Percentiles rank a stretch among this genome's conserved stretches.
phyloP scores from a whole-genome alignment of 495 filamentous ascomycete species.

The Hypoxylon perforatum region DNA sequence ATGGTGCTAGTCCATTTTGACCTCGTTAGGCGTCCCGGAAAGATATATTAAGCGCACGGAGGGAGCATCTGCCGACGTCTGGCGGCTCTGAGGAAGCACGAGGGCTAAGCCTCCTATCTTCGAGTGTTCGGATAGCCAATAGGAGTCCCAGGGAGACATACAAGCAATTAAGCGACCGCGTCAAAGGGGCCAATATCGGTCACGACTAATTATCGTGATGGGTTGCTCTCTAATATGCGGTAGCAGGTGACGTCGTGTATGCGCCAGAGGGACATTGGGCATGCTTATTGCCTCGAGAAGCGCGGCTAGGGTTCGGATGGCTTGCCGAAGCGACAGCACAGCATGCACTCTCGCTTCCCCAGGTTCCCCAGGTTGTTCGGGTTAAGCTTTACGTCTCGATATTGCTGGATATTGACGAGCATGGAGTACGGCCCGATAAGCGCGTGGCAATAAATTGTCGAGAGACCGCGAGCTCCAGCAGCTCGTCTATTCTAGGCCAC shows the following conservation, averaged over 20 bases:
- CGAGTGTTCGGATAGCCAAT: background rate
- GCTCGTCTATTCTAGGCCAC: background rate
- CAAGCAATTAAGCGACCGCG: conserved; percentile 10
- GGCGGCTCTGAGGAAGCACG: conserved; percentile 1
- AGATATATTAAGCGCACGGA: conserved; percentile 5
- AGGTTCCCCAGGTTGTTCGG: conserved; percentile 13
- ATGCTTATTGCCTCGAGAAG: conserved; percentile 10
- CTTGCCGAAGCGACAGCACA: conserved; percentile 8
- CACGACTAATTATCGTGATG: conserved; percentile 6
- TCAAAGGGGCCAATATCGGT: conserved; percentile 3
- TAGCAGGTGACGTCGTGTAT: conserved; percentile 1
- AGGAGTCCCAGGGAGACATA: background rate
- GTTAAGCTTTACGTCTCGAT: background rate
- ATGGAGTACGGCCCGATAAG: conserved; percentile 34
- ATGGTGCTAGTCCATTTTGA: conserved; percentile 21
- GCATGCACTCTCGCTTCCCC: conserved; percentile 14
- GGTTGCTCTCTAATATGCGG: background rate
- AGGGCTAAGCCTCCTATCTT: background rate
- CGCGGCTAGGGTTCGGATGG: conserved; percentile 15
- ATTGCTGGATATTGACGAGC: background rate
- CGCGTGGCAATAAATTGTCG: conserved; percentile 21
- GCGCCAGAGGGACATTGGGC: background rate
- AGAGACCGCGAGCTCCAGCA: conserved; percentile 10
- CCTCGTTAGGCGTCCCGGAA: conserved; percentile 8
- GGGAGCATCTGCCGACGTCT: conserved; percentile 9